Evolutionary conservation across 768 basidiomycete genomes (phyloP), one percentile per base, ranked within the genome.

Genomic region (Boletus patriciae): DNA sequence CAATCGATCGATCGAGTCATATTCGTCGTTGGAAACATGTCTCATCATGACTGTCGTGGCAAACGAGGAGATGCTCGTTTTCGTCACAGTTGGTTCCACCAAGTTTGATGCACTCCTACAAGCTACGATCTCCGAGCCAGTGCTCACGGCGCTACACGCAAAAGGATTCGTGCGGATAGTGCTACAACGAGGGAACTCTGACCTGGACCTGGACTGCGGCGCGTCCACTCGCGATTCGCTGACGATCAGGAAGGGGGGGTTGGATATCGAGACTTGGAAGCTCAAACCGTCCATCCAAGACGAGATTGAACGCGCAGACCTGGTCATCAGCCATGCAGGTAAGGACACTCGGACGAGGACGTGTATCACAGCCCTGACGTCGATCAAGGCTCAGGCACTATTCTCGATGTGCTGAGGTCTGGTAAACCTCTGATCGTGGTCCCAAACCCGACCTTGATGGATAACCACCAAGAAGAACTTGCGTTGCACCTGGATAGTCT

Each of bases 311-410:
- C 75, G 69, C 19, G 86, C 90, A 46, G 87, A 93, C 67, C 73
- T 94, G 48, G 81, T 99, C 50, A 88, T 99, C 38, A 91, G 92
- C 63, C 96, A 98, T 79, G 96, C 94, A 67, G 96, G 96, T 94
- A 67, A 62, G 83, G 60, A 25, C 23, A 12, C 21, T 27, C 33
- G 56, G 31, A 21, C 41, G 27, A 36, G 7, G 36, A 34, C 37
- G 42, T 4, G 34, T 29, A 27, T 27, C 10, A 45, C 46, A 33
- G 18, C 15, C 37, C 44, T 60, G 33, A 61, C 51, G 18, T 52
- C 41, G 42, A 41, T 40, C 48, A 56, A 98, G 96, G 96, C 50
- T 89, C 96, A 21, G 96, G 96, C 12, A 97, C 96, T 5, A 94
- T 98, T 65, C 80, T 98, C 31, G 92, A 96, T 44, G 92, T 87